These are phyloP conservation scores for Triticum urartu DNA, from an alignment of 176 grass and related monocot species.

Conservation along the genomic window DNA sequence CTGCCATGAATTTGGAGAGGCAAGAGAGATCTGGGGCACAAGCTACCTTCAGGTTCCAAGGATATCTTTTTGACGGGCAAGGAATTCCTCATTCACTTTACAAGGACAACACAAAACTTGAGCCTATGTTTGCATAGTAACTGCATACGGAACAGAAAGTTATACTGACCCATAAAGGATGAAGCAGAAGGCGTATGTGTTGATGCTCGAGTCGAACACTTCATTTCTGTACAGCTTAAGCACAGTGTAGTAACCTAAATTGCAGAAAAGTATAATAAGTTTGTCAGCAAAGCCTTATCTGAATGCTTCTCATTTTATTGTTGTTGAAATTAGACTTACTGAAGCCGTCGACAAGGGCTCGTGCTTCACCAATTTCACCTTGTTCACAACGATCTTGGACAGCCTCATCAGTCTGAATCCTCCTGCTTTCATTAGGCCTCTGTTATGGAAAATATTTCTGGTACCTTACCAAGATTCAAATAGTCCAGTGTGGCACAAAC, in stretches of 20 bases:
- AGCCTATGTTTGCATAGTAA: not conserved
- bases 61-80: too few species aligned
- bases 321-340: conserved; percentile 48
- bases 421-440: conserved; percentile 60
- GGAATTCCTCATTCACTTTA: too few species aligned
- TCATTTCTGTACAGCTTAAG: conserved; percentile 79
- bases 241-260: conserved; percentile 59
- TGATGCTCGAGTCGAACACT: conserved; percentile 59
- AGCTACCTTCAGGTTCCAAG: too few species aligned
- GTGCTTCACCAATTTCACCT: conserved; percentile 48
- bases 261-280: not conserved
- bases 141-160: not conserved
- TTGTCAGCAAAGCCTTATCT: not conserved
- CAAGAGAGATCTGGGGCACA: too few species aligned
- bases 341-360: conserved; percentile 43
- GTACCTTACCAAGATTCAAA: conserved; percentile 12
- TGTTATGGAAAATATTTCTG: conserved; percentile 79
- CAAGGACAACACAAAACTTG: too few species aligned
- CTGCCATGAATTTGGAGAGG: conserved; percentile 58
- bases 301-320: not conserved
- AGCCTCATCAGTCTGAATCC: conserved; percentile 62
- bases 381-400: conserved; percentile 45
- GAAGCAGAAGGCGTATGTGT: conserved; percentile 73
- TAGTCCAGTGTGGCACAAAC: not conserved
- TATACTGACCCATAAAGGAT: conserved; percentile 70